Evolutionary conservation across 2,329 filamentous ascomycete genomes (phyloP).

Genomic region (Cladosporium velox): DNA sequence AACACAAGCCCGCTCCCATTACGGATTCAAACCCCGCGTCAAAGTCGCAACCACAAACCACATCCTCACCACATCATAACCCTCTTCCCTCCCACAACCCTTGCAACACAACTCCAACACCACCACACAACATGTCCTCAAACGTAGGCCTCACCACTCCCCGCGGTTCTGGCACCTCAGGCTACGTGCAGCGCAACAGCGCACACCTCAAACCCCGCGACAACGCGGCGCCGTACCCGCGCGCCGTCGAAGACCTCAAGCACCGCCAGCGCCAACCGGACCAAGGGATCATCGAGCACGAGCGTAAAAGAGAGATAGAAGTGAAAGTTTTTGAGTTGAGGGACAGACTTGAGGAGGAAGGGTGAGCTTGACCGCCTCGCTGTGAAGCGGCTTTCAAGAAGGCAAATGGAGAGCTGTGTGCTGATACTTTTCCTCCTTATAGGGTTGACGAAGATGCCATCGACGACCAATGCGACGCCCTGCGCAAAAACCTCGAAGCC

Average conservation of each 20-base stretch:
- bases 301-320: conserved; percentile 86
- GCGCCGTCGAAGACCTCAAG: conserved; percentile 63
- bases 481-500: conserved; percentile 64
- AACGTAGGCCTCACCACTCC: conserved; percentile 96
- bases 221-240: conserved; percentile 71
- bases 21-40: background rate
- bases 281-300: conserved; percentile 89
- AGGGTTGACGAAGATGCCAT: conserved; percentile 89
- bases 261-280: conserved; percentile 84
- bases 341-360: conserved; percentile 89
- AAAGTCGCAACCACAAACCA: background rate
- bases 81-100: background rate
- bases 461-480: conserved; percentile 68
- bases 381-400: too few relatives aligned
- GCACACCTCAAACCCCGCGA: conserved; percentile 86
- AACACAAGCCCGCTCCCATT: background rate
- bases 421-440: too few relatives aligned
- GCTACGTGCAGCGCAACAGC: conserved; percentile 95
- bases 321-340: conserved; percentile 89
- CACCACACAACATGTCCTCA: conserved; percentile 69
- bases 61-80: background rate
- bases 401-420: too few relatives aligned
- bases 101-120: too few relatives aligned
- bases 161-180: conserved; percentile 91
- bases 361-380: conserved; percentile 49